Base-by-base conservation (phyloP, 2,329 filamentous ascomycete genomes). In the Emmonsiellopsis sp. region DNA sequence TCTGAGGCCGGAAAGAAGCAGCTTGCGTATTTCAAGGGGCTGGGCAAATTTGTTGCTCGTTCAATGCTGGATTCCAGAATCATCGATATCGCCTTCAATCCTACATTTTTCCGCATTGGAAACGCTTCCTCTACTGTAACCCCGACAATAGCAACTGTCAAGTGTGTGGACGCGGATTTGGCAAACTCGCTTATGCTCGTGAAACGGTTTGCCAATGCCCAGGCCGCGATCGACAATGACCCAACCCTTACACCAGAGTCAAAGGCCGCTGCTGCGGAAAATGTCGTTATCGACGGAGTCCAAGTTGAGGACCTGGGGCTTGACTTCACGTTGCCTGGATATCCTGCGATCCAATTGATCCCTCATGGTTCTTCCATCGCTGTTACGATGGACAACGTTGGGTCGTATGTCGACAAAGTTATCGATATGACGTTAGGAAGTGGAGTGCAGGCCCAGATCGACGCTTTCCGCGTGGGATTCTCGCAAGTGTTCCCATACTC, bases 11-110 rank as follows among this genome's bases (percentile, higher is more conserved):
- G 90, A n/a, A 87, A 92, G 71, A 88, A 89, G 61, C 85, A 95
- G 41, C 75, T 96, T 35, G 85, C 93, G 62, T 74, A 95, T 15
- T 98, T 95, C 76, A 94, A 86, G 70, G 86, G 92, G 65, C 84
- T 98, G 20, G 93, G 93, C 62, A 97, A 96, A 66, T 98, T 98
- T 68, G 91, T 97, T 47, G 93, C 94, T 32, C 84, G 93, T 50
- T 96, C 93, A 0, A 97, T 98, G 93, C 85, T 98, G 51, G 93
- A 98, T 68, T 96, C 92, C 1, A 83, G 93, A 52, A 97, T 98
- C 67, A 96, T 98, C 61, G 93, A 98, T 64, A 84, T 98, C 60
- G 93, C 92, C 53, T 93, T 98, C 73, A 98, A 96, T 66, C 88
- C 93, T 1, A 95, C 90, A 5, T 96, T 98, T 75, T 98, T 98